Percentiles rank a stretch among this genome's conserved stretches.
Evolutionary conservation across 2,329 filamentous ascomycete genomes (phyloP).

Genomic region (Albifimbria verrucaria): DNA sequence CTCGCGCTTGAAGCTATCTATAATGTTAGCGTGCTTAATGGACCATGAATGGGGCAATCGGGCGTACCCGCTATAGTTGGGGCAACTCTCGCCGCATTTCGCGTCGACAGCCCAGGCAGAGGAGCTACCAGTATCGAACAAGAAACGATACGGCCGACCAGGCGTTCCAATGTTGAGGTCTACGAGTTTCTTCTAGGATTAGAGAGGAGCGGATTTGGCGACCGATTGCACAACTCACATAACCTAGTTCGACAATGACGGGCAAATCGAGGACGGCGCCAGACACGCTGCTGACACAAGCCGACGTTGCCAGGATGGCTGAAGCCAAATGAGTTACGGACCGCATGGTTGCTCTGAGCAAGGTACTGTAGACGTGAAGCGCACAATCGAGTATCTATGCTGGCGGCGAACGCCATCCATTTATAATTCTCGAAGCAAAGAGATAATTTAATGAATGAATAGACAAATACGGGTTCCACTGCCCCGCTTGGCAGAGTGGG

Average conservation of each 20-base stretch:
- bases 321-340: neutral
- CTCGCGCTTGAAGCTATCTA: constrained; percentile 17
- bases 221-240: constrained; percentile 11
- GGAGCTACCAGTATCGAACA: constrained; percentile 32
- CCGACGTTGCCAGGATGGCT: neutral
- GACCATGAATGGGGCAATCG: no score
- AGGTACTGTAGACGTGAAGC: no score
- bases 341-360: neutral
- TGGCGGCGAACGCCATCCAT: no score
- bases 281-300: constrained; percentile 3
- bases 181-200: constrained; percentile 7
- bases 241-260: constrained; percentile 1
- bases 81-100: constrained; percentile 21
- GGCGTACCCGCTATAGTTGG: constrained; percentile 19
- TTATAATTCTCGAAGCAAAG: no score
- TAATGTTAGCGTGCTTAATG: no score
- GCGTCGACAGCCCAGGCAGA: constrained; percentile 28
- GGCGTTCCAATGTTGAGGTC: constrained; percentile 23
- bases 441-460: no score
- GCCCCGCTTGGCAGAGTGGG: no score
- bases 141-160: constrained; percentile 18
- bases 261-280: constrained; percentile 12
- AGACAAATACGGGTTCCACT: no score
- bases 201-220: neutral
- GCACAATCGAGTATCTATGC: no score